phyloP scores from a whole-genome alignment of 306 rosid genomes.

The Betula pendula region DNA sequence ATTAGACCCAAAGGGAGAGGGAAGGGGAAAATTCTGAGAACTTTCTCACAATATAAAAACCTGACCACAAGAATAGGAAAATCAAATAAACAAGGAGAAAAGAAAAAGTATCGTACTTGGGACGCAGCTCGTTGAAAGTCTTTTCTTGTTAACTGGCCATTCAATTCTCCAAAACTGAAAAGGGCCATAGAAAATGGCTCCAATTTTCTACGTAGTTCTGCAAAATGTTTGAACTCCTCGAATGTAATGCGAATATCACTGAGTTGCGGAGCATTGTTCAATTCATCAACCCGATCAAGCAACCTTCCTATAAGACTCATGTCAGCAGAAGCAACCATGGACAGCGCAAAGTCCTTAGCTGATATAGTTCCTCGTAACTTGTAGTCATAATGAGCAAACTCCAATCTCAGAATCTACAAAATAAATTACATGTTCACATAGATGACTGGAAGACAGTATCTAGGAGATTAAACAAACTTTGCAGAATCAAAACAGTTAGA shows the following conservation, averaged over 20 bases:
- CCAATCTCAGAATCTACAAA: conserved; percentile 69
- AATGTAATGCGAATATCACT: conserved; percentile 57
- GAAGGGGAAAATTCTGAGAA: no score
- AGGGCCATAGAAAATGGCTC: conserved; percentile 79
- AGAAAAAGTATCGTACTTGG: conserved; percentile 45
- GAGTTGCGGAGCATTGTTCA: conserved; percentile 48
- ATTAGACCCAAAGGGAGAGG: no score
- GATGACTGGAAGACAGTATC: conserved; percentile 14
- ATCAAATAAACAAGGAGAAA: conserved; percentile 19
- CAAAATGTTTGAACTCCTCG: conserved; percentile 81
- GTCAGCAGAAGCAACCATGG: conserved; percentile 92
- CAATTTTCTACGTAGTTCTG: conserved; percentile 64
- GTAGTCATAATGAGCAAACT: conserved; percentile 89
- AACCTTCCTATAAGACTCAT: conserved; percentile 52
- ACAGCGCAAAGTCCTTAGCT: conserved; percentile 85
- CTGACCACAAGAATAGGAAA: neutral
- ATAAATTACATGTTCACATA: conserved; percentile 5
- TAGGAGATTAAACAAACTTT: conserved; percentile 21
- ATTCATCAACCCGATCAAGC: conserved; percentile 61
- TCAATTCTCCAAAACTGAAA: conserved; percentile 78
- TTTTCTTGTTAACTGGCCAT: conserved; percentile 59
- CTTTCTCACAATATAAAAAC: neutral
- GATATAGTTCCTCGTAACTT: conserved; percentile 61
- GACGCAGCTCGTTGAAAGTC: conserved; percentile 90
- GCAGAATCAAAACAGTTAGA: conserved; percentile 15